Evolutionary conservation across 2,329 filamentous ascomycete species (phyloP), one percentile per base, ranked within the genome.

Genomic region (Cryphonectria japonica): DNA sequence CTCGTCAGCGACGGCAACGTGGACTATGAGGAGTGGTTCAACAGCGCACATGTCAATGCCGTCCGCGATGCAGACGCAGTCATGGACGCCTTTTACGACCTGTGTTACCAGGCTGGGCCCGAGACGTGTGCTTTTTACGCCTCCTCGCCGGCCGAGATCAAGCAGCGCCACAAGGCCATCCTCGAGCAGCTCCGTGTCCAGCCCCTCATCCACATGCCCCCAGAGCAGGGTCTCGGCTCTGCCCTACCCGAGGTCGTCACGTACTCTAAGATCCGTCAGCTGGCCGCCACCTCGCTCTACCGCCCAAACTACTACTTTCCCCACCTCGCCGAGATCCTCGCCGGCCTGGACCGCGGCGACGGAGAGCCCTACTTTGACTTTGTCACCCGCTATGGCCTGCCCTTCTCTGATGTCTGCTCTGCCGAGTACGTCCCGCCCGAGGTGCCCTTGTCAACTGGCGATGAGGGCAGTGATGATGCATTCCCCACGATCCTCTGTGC

Each of bases 11-110:
- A 88, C 72, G 75, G 85, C 37, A 86, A 86, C 65, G 84, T 85
- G 19, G 84, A 86, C 73, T 86, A 89, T 73, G 82, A 85, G 57
- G 86, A 87, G 75, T 89, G 85, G 86, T 84, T 82, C 69, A 79
- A 81, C 39, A 81, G 83, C 14, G 77, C 78, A 0, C 81, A 84
- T 69, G 78, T 81, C 73, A 84, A 84, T 72, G 87, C 86, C 67
- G 75, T 88, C 8, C 80, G 80, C n/a, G 85, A 90, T 74, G 84
- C 85, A 19, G 88, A 91, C 76, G 81, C 83, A 67, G 83, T 86
- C 7, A 83, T 89, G 74, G 78, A 82, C 1, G 83, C 79, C 26
- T 89, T 91, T 70, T 88, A 86, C 74, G 78, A 80, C 26, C 82
- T 84, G 57, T 91, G 89, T 75, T 83, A 85, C 75, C 78, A 81